Percentiles rank a stretch among this genome's conserved stretches.
These are phyloP conservation scores for Aspergillus sp. DNA, from an alignment of 2,329 filamentous ascomycete genomes.

Conservation along the genomic window DNA sequence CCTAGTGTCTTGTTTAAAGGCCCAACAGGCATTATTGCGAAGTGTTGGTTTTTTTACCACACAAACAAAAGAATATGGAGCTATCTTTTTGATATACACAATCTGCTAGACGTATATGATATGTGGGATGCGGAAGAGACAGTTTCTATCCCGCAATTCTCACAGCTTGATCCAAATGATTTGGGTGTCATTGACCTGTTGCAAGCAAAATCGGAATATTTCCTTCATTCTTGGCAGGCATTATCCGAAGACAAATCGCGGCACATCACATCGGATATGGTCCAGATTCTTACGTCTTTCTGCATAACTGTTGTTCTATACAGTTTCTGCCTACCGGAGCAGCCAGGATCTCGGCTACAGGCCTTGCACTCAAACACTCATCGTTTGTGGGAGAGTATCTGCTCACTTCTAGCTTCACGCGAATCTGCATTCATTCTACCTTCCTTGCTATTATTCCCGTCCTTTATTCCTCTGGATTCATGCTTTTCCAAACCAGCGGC, in stretches of 20 bases:
- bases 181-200: constrained; percentile 47
- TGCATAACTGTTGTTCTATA: constrained; percentile 45
- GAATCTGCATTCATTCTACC: constrained; percentile 29
- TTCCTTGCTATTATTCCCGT: constrained; percentile 35
- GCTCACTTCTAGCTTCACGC: constrained; percentile 30
- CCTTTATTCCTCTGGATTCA: constrained; percentile 29
- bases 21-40: constrained; percentile 30
- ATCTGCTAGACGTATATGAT: constrained; percentile 19
- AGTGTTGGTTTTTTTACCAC: constrained; percentile 42
- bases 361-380: constrained; percentile 29
- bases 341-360: constrained; percentile 29
- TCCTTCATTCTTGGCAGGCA: constrained; percentile 46
- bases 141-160: constrained; percentile 23
- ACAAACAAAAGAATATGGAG: constrained; percentile 44
- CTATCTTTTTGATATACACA: constrained; percentile 50
- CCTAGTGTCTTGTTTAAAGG: constrained; percentile 24
- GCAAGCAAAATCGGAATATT: constrained; percentile 46
- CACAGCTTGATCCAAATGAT: constrained; percentile 36
- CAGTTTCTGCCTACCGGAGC: constrained; percentile 36
- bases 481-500: constrained; percentile 17
- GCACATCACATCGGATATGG: constrained; percentile 50
- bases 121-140: constrained; percentile 26
- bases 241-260: constrained; percentile 43
- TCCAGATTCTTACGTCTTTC: constrained; percentile 51
- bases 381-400: constrained; percentile 36